phyloP scores from a whole-genome alignment of 345 rosid genomes.

The Nasturtium officinale region DNA sequence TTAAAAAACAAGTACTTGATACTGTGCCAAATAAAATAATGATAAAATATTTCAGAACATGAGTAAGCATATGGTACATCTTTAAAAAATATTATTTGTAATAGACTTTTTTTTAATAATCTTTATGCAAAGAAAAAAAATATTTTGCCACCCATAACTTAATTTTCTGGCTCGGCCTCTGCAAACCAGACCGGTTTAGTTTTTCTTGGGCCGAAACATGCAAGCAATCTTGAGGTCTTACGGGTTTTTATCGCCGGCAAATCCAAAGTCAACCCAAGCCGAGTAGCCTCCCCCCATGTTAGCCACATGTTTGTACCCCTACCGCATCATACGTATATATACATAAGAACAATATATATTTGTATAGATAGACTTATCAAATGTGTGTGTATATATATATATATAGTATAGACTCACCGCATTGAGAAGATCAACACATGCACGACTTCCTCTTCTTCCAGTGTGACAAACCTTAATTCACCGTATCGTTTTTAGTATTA shows the following conservation, averaged over 20 bases:
- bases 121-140: too few relatives aligned
- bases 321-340: not conserved
- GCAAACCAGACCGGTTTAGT: not conserved
- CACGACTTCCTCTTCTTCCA: slow-evolving; percentile 44
- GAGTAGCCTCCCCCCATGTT: slow-evolving; percentile 60
- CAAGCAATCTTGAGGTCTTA: slow-evolving; percentile 53
- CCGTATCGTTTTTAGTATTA: not conserved
- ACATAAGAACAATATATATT: not conserved
- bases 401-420: slow-evolving; percentile 38
- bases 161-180: too few relatives aligned
- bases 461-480: slow-evolving; percentile 44
- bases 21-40: too few relatives aligned
- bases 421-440: slow-evolving; percentile 51
- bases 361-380: not conserved
- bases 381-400: not conserved
- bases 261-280: slow-evolving; percentile 52
- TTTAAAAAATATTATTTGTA: too few relatives aligned
- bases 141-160: too few relatives aligned
- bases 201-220: slow-evolving; percentile 42
- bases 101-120: too few relatives aligned
- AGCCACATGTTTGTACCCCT: slow-evolving; percentile 50
- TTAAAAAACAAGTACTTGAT: too few relatives aligned
- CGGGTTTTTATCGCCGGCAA: slow-evolving; percentile 44
- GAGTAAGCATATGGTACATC: not conserved
- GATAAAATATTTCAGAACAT: not conserved